Evolutionary conservation across 129 eudicot genomes (phyloP).

Genomic region (Sambucus nigra): DNA sequence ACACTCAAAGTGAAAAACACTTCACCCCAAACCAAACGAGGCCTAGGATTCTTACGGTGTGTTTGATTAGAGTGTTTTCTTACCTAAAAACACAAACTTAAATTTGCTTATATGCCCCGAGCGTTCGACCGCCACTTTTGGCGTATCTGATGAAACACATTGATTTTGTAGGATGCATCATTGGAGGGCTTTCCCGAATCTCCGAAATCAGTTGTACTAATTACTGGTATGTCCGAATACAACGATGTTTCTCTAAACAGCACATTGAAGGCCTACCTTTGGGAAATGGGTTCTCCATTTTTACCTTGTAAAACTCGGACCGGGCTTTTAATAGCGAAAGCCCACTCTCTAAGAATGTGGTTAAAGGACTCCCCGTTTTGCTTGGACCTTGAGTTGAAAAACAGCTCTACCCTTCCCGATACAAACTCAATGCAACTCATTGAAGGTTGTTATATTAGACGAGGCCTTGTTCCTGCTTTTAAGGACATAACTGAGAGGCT

Average conservation of each 20-base stretch:
- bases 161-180: conserved; percentile 70
- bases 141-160: not conserved
- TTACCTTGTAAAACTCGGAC: conserved; percentile 79
- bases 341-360: conserved; percentile 94
- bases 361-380: conserved; percentile 94
- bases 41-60: no score
- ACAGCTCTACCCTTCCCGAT: conserved; percentile 46
- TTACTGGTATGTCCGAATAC: conserved; percentile 79
- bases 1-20: no score
- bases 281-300: conserved; percentile 99
- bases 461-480: conserved; percentile 91
- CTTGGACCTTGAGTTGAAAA: conserved; percentile 86
- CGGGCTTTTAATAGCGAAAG: conserved; percentile 82
- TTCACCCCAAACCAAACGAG: no score
- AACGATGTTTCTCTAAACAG: conserved; percentile 70
- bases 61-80: no score
- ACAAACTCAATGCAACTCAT: conserved; percentile 74
- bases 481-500: conserved; percentile 69
- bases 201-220: conserved; percentile 85
- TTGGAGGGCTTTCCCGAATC: conserved; percentile 81
- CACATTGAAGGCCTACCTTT: conserved; percentile 68
- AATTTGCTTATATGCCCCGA: no score
- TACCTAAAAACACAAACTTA: no score
- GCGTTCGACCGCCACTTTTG: not conserved
- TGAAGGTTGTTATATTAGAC: conserved; percentile 75